Base-by-base conservation (phyloP, 306 rosid species). In the Cucumis sativus region DNA sequence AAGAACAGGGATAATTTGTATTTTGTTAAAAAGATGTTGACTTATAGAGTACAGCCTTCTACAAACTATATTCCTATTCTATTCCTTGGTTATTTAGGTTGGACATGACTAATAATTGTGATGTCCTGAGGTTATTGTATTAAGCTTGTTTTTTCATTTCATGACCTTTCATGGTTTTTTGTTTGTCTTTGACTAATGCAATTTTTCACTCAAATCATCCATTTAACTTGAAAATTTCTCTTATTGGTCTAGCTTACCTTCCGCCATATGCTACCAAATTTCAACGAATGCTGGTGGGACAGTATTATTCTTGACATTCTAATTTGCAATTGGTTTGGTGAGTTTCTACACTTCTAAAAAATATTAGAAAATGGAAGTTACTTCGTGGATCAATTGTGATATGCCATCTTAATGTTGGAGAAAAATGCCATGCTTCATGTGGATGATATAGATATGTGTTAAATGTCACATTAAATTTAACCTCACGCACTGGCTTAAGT, bases 251-350 rank as follows among this genome's bases (percentile, higher is more conserved):
- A 96, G 99, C 84, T 85, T 80, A 96, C 99, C 78, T 96, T 96
- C 85, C 92, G 99, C 77, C 99, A 96, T 77, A 96, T 91, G 98
- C 87, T 96, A 77, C 98, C 98, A 3, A 96, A 96, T 82, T 96
- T 96, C 97, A 92, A 96, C 18, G 99, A 96, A 82, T 92, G 98
- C 88, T 96, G 99, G 99, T 92, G 99, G 99, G 99, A 96, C 91
- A 96, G 98, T 83, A 91, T 96, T 62, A 82, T 96, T 82, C 97
- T 96, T 77, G 99, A 95, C 85, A 91, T 95, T 84, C 78, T 95
- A 82, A 88, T 88, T 86, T 95, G 99, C 96, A 95, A 95, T 81
- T 95, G 98, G 99, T 95, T 95, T 78, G 99, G 99, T 95, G 84
- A 95, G 97, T 72, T 71, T 17, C 59, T 49, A 33, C 62, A 30